phyloP scores from a whole-genome alignment of 2,329 filamentous ascomycete genomes.

The Bertia moriformis region DNA sequence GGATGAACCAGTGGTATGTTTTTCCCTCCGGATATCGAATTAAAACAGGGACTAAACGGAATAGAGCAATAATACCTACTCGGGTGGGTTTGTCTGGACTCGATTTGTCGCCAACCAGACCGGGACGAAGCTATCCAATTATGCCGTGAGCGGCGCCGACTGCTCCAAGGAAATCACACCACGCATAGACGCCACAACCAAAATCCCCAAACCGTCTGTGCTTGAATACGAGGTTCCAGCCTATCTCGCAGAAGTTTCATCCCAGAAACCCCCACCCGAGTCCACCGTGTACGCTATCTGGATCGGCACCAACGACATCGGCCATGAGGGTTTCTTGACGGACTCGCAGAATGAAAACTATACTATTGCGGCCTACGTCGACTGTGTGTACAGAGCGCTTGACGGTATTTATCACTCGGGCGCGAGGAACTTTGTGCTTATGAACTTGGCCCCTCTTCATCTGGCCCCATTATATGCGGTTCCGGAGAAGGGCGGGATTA shows the following conservation, averaged over 20 bases:
- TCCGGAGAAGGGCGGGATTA: constrained; percentile 24
- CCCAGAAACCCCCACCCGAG: constrained; percentile 12
- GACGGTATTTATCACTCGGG: constrained; percentile 32
- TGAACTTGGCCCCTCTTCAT: constrained; percentile 38
- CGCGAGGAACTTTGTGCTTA: constrained; percentile 39
- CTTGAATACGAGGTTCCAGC: constrained; percentile 4
- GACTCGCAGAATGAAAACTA: constrained; percentile 32
- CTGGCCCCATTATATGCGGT: constrained; percentile 35
- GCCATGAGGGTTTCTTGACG: constrained; percentile 33
- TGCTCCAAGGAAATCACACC: constrained; percentile 7
- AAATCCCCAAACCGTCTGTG: constrained; percentile 6
- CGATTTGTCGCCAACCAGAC: constrained; percentile 7
- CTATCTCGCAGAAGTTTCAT: background rate
- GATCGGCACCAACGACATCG: constrained; percentile 50
- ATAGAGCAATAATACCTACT: background rate
- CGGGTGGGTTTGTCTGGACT: constrained; percentile 6
- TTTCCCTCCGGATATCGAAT: background rate
- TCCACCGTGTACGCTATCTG: constrained; percentile 41
- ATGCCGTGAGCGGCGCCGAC: constrained; percentile 9
- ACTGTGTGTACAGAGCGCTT: constrained; percentile 35
- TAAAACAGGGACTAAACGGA: too few species aligned
- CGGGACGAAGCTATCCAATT: constrained; percentile 6
- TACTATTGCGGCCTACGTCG: constrained; percentile 33
- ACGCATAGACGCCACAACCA: constrained; percentile 3
- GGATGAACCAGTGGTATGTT: background rate